A percentile compares a stretch with the other conserved stretches of the same genome.
phyloP scores from a whole-genome alignment of 192 early-diverging fungal species.

The Gryganskiella cystojenkinii region DNA sequence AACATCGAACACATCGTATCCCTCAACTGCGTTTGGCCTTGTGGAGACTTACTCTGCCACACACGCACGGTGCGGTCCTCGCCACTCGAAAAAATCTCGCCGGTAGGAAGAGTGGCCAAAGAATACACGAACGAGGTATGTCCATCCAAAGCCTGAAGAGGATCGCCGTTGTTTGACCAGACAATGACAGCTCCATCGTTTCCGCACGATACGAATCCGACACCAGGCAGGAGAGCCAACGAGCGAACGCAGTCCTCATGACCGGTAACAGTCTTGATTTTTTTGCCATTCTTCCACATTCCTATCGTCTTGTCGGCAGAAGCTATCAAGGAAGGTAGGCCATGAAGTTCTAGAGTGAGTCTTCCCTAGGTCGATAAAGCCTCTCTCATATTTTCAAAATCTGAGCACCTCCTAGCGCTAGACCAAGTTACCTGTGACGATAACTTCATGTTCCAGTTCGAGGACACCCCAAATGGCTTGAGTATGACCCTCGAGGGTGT shows the following conservation, averaged over 20 bases:
- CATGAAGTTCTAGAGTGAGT: not conserved
- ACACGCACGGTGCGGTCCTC: constrained; percentile 92
- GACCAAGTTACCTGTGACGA: constrained; percentile 91
- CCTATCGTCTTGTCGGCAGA: constrained; percentile 95
- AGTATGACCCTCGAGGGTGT: constrained; percentile 80
- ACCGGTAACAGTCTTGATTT: constrained; percentile 72
- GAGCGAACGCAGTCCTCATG: constrained; percentile 95
- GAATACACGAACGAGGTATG: constrained; percentile 97
- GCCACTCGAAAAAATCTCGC: constrained; percentile 88
- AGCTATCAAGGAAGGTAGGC: constrained; percentile 53
- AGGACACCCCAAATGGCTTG: constrained; percentile 94
- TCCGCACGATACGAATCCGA: constrained; percentile 85
- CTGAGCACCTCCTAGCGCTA: too few relatives aligned
- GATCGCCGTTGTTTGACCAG: constrained; percentile 80
- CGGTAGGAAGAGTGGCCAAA: constrained; percentile 72
- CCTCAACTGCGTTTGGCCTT: not conserved
- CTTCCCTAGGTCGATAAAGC: not conserved
- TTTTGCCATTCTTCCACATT: constrained; percentile 81
- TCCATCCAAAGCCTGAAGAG: constrained; percentile 78
- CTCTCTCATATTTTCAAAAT: not conserved
- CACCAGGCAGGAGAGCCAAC: constrained; percentile 68
- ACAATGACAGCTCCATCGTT: constrained; percentile 92
- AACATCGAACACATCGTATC: not conserved
- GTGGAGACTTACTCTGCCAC: constrained; percentile 73
- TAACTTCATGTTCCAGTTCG: constrained; percentile 70